Evolutionary conservation across 192 early-diverging fungal species (phyloP).

Genomic region (Linnemannia exigua): DNA sequence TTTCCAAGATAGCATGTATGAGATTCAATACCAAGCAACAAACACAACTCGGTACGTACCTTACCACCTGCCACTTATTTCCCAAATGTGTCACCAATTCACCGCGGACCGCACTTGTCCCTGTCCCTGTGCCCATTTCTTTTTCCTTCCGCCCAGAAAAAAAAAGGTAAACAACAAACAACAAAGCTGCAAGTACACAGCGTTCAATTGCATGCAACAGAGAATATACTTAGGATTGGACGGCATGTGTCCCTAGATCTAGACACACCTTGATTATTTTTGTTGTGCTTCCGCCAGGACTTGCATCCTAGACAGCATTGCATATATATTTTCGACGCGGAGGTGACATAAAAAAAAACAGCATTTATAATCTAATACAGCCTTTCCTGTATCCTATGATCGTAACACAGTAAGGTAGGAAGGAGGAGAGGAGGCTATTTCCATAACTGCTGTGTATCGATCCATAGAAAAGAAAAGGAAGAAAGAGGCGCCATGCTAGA

Average conservation of each 20-base stretch:
- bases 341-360: not conserved
- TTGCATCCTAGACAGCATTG: not conserved
- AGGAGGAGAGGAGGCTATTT: not conserved
- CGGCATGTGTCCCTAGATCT: too few relatives aligned
- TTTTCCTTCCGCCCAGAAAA: not conserved
- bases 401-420: not conserved
- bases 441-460: not conserved
- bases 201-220: not conserved
- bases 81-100: too few relatives aligned
- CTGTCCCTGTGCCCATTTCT: not conserved
- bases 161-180: not conserved
- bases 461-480: not conserved
- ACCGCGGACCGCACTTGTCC: not conserved
- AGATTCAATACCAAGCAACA: not conserved
- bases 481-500: not conserved
- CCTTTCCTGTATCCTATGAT: not conserved
- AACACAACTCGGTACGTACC: not conserved
- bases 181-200: conserved; percentile 5
- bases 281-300: too few relatives aligned
- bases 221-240: not conserved
- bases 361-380: not conserved
- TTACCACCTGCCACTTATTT: too few relatives aligned
- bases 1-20: not conserved
- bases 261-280: too few relatives aligned
- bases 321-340: not conserved